Evolutionary conservation across 768 basidiomycete genomes (phyloP).

Genomic region (Obba rivulosa): DNA sequence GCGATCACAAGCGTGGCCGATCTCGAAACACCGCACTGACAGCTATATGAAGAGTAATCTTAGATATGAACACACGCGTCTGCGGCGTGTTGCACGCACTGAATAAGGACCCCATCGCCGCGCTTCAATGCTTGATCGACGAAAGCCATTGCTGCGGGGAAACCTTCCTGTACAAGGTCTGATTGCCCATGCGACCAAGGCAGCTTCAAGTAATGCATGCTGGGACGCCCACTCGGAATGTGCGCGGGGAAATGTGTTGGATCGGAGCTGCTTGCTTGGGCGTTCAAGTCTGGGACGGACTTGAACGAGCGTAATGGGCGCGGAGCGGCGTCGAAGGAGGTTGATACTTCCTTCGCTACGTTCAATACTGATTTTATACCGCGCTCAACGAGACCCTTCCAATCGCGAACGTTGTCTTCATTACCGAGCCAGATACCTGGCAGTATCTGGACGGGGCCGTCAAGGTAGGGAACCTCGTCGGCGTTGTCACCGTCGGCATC

Average conservation of each 20-base stretch:
- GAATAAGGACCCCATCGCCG: constrained; percentile 77
- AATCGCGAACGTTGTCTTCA: constrained; percentile 87
- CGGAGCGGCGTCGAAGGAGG: constrained; percentile 53
- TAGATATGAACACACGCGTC: neutral
- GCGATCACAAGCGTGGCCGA: constrained; percentile 89
- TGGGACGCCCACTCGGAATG: constrained; percentile 62
- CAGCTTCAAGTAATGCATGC: constrained; percentile 84
- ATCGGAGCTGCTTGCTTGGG: constrained; percentile 28
- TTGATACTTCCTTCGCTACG: constrained; percentile 86
- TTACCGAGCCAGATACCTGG: constrained; percentile 88
- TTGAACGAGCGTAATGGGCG: constrained; percentile 54
- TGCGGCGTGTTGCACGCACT: constrained; percentile 46
- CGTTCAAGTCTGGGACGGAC: constrained; percentile 63
- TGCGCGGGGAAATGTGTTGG: constrained; percentile 66
- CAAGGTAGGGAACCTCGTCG: constrained; percentile 62
- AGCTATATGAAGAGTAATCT: constrained; percentile 39
- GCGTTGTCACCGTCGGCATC: constrained; percentile 48
- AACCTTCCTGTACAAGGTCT: constrained; percentile 76
- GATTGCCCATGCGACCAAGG: constrained; percentile 94
- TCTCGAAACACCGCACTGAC: constrained; percentile 90
- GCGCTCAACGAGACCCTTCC: constrained; percentile 60
- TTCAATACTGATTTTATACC: constrained; percentile 82
- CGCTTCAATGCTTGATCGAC: constrained; percentile 71
- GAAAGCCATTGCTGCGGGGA: constrained; percentile 76
- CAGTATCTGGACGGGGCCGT: constrained; percentile 80